Percentiles rank a stretch among this genome's conserved stretches.
phyloP scores from a whole-genome alignment of 2,329 filamentous ascomycete genomes.

The Aspergillus candidus region DNA sequence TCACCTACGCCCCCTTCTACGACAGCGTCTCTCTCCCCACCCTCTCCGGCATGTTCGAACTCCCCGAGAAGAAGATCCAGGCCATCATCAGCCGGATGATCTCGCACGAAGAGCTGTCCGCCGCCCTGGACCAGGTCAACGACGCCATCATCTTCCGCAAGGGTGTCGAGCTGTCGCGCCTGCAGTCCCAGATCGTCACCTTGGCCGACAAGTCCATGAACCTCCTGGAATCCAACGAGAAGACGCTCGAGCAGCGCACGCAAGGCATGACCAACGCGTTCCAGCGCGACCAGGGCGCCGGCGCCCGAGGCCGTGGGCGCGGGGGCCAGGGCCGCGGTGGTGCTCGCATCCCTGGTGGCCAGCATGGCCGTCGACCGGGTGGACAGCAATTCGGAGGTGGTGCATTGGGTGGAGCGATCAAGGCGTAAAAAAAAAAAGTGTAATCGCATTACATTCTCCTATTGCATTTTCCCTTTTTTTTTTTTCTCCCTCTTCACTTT shows the following conservation, averaged over 20 bases:
- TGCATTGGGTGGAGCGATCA: constrained; percentile 47
- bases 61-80: constrained; percentile 82
- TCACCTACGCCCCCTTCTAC: constrained; percentile 99
- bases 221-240: constrained; percentile 95
- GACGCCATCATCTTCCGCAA: constrained; percentile 98
- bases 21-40: constrained; percentile 86
- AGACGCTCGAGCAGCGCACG: constrained; percentile 92
- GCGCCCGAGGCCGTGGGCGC: constrained; percentile 54
- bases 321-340: constrained; percentile 35
- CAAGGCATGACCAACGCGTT: constrained; percentile 94
- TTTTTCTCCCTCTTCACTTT: constrained; percentile 8
- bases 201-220: constrained; percentile 93
- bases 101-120: constrained; percentile 94
- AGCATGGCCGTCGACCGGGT: constrained; percentile 41
- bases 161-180: constrained; percentile 92
- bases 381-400: constrained; percentile 47
- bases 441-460: constrained; percentile 29
- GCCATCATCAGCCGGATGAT: constrained; percentile 99
- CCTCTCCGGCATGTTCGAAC: constrained; percentile 90
- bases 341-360: constrained; percentile 32
- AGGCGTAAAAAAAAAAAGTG: constrained; percentile 39
- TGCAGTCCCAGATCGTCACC: constrained; percentile 91
- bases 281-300: constrained; percentile 80
- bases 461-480: constrained; percentile 19
- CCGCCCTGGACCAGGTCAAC: constrained; percentile 95